phyloP scores from a whole-genome alignment of 2,329 filamentous ascomycete genomes.

The Botrytis byssoidea region DNA sequence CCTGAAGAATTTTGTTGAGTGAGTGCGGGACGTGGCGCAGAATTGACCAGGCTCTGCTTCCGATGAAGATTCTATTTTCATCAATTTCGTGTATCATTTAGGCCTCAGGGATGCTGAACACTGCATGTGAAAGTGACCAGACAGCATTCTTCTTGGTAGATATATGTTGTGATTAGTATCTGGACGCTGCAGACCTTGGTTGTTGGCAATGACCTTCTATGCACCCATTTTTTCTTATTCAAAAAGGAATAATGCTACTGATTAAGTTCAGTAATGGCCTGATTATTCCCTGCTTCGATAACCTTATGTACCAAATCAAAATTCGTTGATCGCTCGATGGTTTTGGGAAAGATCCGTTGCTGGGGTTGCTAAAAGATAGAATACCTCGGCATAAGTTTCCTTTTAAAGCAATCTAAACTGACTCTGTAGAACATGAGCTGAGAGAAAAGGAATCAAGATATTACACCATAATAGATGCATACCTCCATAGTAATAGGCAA shows the following conservation, averaged over 20 bases:
- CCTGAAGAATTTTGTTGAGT: slow-evolving; percentile 11
- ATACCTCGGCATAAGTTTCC: slow-evolving; percentile 13
- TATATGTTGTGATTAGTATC: slow-evolving; percentile 10
- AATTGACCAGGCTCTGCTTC: not conserved
- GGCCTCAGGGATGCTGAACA: not conserved
- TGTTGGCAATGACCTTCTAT: slow-evolving; percentile 8
- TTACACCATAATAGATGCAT: not conserved
- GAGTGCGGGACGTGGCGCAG: slow-evolving; percentile 5
- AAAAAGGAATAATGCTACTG: not conserved
- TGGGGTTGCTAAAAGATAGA: slow-evolving; percentile 1
- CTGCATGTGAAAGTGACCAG: slow-evolving; percentile 12
- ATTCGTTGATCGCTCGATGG: not conserved
- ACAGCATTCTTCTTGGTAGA: slow-evolving; percentile 4
- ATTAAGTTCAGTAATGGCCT: not conserved
- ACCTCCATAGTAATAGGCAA: not conserved
- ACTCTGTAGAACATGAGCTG: slow-evolving; percentile 2
- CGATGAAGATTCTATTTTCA: not conserved
- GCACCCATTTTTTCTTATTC: slow-evolving; percentile 2
- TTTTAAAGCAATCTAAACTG: not conserved
- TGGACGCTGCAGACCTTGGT: not conserved
- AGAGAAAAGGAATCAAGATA: not conserved
- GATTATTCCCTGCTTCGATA: slow-evolving; percentile 16
- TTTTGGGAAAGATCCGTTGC: slow-evolving; percentile 11
- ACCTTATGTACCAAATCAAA: not conserved
- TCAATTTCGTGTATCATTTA: not conserved